Evolutionary conservation across 768 basidiomycete genomes (phyloP).

Genomic region (Exidia glandulosa): DNA sequence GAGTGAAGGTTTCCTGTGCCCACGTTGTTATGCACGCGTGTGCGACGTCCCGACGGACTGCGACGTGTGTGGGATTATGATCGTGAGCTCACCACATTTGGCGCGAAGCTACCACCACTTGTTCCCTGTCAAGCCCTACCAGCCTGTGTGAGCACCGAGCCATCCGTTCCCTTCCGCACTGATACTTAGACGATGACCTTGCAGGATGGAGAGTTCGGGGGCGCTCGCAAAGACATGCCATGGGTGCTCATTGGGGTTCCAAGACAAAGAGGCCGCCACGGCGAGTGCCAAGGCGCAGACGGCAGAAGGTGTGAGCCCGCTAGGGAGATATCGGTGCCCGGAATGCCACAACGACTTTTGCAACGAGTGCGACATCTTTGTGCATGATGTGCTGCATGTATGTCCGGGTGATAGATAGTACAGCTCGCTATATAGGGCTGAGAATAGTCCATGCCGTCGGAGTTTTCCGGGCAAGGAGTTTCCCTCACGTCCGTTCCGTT

Average conservation of each 20-base stretch:
- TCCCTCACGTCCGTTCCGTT: neutral
- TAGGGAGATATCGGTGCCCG: constrained; percentile 82
- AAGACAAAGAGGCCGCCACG: constrained; percentile 24
- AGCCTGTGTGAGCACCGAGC: constrained; percentile 77
- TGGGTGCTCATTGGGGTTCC: constrained; percentile 70
- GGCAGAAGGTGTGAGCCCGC: constrained; percentile 64
- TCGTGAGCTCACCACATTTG: constrained; percentile 94
- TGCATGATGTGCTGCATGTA: constrained; percentile 90
- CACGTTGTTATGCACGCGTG: constrained; percentile 82
- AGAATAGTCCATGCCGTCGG: neutral
- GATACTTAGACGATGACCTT: neutral
- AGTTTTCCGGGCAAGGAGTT: neutral
- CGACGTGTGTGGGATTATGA: constrained; percentile 93
- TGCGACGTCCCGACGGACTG: constrained; percentile 99
- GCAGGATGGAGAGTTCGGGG: constrained; percentile 3
- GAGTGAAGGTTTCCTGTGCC: constrained; percentile 90
- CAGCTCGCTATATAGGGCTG: neutral
- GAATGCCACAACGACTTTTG: constrained; percentile 85
- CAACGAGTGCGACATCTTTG: constrained; percentile 90
- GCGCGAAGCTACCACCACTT: constrained; percentile 92
- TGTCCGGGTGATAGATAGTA: constrained; percentile 51
- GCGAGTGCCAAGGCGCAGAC: constrained; percentile 21
- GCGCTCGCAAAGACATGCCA: constrained; percentile 43
- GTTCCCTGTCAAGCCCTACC: constrained; percentile 85
- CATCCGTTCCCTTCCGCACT: constrained; percentile 12